Evolutionary conservation across 768 basidiomycete genomes (phyloP), one percentile per base, ranked within the genome.

Genomic region (Lyophyllum shimeji): DNA sequence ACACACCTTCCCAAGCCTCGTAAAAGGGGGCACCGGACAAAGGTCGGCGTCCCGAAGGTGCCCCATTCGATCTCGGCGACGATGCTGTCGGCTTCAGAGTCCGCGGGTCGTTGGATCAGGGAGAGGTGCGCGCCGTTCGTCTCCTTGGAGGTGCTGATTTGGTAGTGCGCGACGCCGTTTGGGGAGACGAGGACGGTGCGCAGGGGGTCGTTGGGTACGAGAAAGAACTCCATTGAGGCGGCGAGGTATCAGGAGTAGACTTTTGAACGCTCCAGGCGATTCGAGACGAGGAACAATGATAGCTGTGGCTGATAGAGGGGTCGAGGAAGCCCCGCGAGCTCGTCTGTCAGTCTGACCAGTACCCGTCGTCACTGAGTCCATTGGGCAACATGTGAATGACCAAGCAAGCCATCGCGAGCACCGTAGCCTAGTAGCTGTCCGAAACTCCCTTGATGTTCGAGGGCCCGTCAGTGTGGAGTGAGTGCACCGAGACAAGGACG

Each of bases 51-150:
- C 33, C 70, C 69, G 69, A 68, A 74, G 31, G 68, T 65, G 50
- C 70, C 70, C 80, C 82, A 83, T 50, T 76, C 73, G 33, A 84
- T 73, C 60, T 82, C 79, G 5, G 79, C 82, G 24, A 84, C 75
- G 44, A 77, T 64, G 44, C 71, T 73, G 33, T 75, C 73, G 42
- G 71, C 71, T 56, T 67, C 65, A 23, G 65, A 60, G 47, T 74
- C 71, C 3, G 71, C 71, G 3, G 76, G 71, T 7, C 80, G 73
- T 49, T 70, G 73, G 50, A 82, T 76, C 51, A 61, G 55, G 18
- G 81, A 74, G n/a, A 77, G 62, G 34, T 65, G 60, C 11, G 71
- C 59, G 18, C 71, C 67, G 13, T 70, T 60, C 29, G 67, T 65
- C 27, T 65, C 57, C 46, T 73, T 69, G 53, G 67, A 60, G 18